Conservation (phyloP, 106 monocot species). For the Iris macrosiphon region DNA sequence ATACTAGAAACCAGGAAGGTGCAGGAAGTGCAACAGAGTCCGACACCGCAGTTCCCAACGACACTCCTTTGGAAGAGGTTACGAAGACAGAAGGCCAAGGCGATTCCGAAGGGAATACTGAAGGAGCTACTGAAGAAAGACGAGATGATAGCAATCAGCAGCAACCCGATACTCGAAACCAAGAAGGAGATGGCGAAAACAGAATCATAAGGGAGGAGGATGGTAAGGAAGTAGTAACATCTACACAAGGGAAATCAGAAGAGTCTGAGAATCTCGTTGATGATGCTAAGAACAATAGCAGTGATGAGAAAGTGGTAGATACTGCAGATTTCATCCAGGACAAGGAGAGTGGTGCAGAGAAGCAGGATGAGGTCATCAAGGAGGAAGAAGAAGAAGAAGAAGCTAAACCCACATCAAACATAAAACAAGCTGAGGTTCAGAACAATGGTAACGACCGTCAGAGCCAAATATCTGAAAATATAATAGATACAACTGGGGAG, state of each 20-base stretch:
- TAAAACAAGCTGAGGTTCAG: neutral
- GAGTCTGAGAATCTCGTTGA: neutral
- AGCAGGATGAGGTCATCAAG: neutral
- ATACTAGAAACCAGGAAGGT: neutral
- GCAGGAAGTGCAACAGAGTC: no score
- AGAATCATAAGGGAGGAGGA: neutral
- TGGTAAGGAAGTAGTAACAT: neutral
- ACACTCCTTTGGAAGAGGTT: no score
- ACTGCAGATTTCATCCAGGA: neutral
- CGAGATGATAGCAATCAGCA: neutral
- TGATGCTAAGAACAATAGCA: neutral
- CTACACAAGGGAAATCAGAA: neutral
- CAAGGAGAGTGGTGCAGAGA: neutral
- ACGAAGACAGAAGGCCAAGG: no score
- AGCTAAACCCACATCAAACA: neutral
- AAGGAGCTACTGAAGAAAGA: conserved; percentile 1
- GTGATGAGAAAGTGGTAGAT: neutral
- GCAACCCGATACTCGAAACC: neutral
- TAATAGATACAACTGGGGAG: neutral
- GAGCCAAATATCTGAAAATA: neutral
- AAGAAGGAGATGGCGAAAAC: neutral
- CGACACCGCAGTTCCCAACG: no score
- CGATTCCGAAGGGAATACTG: neutral
- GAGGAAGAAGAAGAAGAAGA: neutral
- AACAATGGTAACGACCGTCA: neutral